phyloP scores from a whole-genome alignment of 2,329 filamentous ascomycete genomes.

The Metarhizium album region DNA sequence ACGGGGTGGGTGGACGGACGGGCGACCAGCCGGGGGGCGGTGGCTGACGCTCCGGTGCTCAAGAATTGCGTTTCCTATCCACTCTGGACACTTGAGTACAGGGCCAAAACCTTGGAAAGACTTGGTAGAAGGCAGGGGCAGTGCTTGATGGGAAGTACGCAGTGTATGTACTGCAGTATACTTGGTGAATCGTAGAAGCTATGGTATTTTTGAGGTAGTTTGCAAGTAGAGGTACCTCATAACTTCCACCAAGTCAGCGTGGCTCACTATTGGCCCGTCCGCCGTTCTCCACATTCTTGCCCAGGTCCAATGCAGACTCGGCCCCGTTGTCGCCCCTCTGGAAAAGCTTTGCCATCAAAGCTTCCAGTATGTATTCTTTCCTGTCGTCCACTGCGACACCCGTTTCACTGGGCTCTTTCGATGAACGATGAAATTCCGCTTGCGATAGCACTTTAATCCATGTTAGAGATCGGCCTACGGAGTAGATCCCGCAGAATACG shows the following conservation, averaged over 20 bases:
- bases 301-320: neutral
- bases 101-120: neutral
- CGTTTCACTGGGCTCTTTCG: neutral
- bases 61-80: neutral
- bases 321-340: neutral
- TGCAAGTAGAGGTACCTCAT: neutral
- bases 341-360: slow-evolving; percentile 3
- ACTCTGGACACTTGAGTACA: neutral
- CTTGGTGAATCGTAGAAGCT: neutral
- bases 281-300: slow-evolving; percentile 1
- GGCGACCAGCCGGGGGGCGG: too few relatives aligned
- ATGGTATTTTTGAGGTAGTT: neutral
- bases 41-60: neutral
- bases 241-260: neutral
- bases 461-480: too few relatives aligned
- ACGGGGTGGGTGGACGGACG: neutral
- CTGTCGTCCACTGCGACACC: neutral
- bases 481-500: too few relatives aligned
- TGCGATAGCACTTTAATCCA: too few relatives aligned
- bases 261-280: neutral
- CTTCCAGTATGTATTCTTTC: too few relatives aligned
- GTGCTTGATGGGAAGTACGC: neutral
- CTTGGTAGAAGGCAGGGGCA: neutral
- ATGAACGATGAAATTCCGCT: neutral
- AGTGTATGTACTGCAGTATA: neutral